Conservation (phyloP, 2,329 filamentous ascomycete genomes). For the Chalaropsis thielavioides region DNA sequence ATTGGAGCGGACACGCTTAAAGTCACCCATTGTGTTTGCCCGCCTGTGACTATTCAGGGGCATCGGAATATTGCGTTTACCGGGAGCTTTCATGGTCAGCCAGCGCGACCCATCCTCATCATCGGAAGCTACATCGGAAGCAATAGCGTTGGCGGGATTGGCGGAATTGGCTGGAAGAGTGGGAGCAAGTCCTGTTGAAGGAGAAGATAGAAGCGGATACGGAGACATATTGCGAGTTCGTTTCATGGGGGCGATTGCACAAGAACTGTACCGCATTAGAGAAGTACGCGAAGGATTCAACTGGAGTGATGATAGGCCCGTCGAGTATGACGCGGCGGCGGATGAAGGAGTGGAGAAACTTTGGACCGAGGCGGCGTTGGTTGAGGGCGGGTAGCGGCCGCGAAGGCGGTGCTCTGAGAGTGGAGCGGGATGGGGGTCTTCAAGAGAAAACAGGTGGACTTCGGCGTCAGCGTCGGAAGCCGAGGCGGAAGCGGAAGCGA, state of each 20-base stretch:
- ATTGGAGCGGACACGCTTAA: not conserved
- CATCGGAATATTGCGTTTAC: not conserved
- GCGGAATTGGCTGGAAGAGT: not conserved
- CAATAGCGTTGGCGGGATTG: not conserved
- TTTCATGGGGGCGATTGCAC: slow-evolving; percentile 6
- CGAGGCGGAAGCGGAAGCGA: not conserved
- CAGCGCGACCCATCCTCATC: not conserved
- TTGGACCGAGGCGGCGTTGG: not conserved
- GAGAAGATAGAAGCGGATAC: not conserved
- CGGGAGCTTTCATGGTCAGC: not conserved
- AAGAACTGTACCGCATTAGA: slow-evolving; percentile 8
- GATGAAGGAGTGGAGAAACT: slow-evolving; percentile 1
- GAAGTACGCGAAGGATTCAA: slow-evolving; percentile 5
- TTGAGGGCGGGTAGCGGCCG: not conserved
- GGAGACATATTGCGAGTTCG: not conserved
- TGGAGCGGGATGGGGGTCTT: not conserved
- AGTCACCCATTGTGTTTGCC: slow-evolving; percentile 2
- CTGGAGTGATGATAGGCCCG: slow-evolving; percentile 6
- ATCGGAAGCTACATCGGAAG: not conserved
- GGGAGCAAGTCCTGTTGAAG: not conserved
- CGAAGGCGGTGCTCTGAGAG: not conserved
- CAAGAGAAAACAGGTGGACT: not conserved
- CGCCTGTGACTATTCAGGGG: not conserved
- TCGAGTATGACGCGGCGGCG: slow-evolving; percentile 3
- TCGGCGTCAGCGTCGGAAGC: not conserved